Conservation (phyloP, 2,329 filamentous ascomycete species). For the Didymella sp. region DNA sequence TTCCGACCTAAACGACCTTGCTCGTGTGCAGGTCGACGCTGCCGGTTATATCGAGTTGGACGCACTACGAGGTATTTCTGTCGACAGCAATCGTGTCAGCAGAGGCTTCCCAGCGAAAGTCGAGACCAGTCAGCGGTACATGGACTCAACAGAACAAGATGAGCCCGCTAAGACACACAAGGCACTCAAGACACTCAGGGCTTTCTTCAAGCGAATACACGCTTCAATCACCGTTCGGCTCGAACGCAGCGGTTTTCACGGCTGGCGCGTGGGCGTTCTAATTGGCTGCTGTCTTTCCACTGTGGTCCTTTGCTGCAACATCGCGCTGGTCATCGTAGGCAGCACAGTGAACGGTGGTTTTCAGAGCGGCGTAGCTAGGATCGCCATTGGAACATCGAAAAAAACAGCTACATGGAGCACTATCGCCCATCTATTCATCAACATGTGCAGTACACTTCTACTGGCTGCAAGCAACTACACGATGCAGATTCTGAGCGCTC, state of each 20-base stretch:
- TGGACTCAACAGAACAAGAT: too few relatives aligned
- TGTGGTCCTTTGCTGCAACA: conserved; percentile 26
- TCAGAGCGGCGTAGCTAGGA: conserved; percentile 1
- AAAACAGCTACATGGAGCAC: conserved; percentile 17
- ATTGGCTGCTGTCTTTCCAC: conserved; percentile 22
- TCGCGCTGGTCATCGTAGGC: conserved; percentile 9
- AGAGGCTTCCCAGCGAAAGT: too few relatives aligned
- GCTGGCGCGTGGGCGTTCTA: conserved; percentile 32
- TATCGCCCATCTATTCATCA: conserved; percentile 57
- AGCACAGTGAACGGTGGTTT: neutral
- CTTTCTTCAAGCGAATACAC: too few relatives aligned
- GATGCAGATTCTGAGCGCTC: conserved; percentile 37
- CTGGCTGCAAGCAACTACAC: conserved; percentile 34
- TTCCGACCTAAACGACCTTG: too few relatives aligned
- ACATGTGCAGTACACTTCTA: conserved; percentile 49
- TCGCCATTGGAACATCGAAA: neutral
- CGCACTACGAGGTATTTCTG: too few relatives aligned
- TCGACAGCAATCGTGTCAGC: too few relatives aligned
- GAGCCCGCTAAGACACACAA: too few relatives aligned
- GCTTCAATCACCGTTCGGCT: neutral
- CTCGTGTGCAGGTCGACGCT: too few relatives aligned
- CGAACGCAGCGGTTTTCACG: conserved; percentile 20
- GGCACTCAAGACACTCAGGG: too few relatives aligned
- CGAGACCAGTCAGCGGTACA: too few relatives aligned
- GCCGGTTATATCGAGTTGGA: too few relatives aligned